Evolutionary conservation across 495 filamentous ascomycete genomes (phyloP).

Genomic region (Penicillium crystallinum): DNA sequence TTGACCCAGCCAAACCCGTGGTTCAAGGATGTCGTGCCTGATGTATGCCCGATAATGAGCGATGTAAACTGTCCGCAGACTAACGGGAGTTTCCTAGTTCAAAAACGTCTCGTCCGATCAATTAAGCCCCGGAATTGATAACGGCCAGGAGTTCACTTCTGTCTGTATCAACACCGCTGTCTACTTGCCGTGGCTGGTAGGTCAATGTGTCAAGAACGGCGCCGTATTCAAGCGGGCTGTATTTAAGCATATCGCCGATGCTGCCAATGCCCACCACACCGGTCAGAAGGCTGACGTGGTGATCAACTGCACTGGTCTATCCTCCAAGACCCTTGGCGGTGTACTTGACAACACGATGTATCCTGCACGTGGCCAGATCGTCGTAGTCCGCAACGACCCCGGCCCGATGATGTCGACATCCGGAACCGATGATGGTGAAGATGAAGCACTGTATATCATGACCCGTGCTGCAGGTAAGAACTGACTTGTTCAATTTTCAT

Average conservation of each 20-base stretch:
- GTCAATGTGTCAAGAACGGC: slow-evolving; percentile 67
- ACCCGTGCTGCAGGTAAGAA: slow-evolving; percentile 64
- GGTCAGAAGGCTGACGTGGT: slow-evolving; percentile 62
- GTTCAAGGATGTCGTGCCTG: slow-evolving; percentile 72
- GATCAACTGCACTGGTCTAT: slow-evolving; percentile 83
- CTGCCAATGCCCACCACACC: slow-evolving; percentile 56
- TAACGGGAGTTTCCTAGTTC: slow-evolving; percentile 36
- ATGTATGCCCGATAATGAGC: slow-evolving; percentile 42
- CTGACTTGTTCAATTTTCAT: neutral
- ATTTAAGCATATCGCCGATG: slow-evolving; percentile 71
- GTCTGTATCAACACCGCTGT: slow-evolving; percentile 89
- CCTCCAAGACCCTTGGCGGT: slow-evolving; percentile 69
- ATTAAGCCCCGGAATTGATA: slow-evolving; percentile 56
- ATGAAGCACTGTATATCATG: slow-evolving; percentile 88
- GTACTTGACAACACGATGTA: slow-evolving; percentile 71
- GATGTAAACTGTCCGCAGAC: neutral
- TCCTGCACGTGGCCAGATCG: slow-evolving; percentile 81
- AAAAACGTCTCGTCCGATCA: slow-evolving; percentile 49
- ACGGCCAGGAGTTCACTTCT: slow-evolving; percentile 70
- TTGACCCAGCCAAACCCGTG: slow-evolving; percentile 69
- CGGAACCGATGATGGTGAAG: slow-evolving; percentile 74
- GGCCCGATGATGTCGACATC: slow-evolving; percentile 63
- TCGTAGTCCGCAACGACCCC: slow-evolving; percentile 79
- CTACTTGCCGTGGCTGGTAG: slow-evolving; percentile 78
- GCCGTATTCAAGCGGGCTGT: slow-evolving; percentile 56